Evolutionary conservation across 345 rosid species (phyloP), one percentile per base, ranked within the genome.

Genomic region (Hypericum androsaemum): DNA sequence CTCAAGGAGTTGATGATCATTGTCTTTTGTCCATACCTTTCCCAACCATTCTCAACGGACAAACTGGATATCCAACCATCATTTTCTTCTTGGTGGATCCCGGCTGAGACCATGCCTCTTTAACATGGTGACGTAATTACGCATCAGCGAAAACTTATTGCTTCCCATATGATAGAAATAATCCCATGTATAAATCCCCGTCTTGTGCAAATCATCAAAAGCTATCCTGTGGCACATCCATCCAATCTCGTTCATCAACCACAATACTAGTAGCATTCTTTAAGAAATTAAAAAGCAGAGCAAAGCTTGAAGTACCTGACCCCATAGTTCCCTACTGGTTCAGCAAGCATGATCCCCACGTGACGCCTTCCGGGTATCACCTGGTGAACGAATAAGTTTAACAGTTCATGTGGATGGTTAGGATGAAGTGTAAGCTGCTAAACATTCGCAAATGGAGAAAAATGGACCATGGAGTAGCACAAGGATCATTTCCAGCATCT

Each of bases 241-340:
- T 41, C 39, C 41, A 50, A n/a, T 28, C 52, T 47, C 57, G 48
- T 10, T 22, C n/a, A 14, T 16, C 12, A 12, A 43, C 41, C 47
- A 12, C 17, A 16, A 13, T 54, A 10, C 12, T 2, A 9, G 7
- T 62, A 58, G 41, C 36, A 8, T 0, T 37, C 39, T 39, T 58
- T 22, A 22, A 22, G 32, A 22, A 45, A 0, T 13, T 43, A 13
- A 14, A 44, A 3, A 10, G 2, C n/a, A 8, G 61, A 43, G 12
- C 54, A 32, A 42, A 37, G 55, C 17, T 6, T 39, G 37, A 64
- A 62, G 62, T 81, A 92, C 97, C 95, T 82, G 66, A 92, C 88
- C 66, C 97, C 98, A 10, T 92, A 88, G 81, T 88, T 88, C 61
- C 97, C 98, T 3, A 92, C 78, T 40, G 95, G 97, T 63, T 85